These are phyloP conservation scores for Madurella fahalii DNA, from an alignment of 2,329 filamentous ascomycete genomes.

Conservation along the genomic window DNA sequence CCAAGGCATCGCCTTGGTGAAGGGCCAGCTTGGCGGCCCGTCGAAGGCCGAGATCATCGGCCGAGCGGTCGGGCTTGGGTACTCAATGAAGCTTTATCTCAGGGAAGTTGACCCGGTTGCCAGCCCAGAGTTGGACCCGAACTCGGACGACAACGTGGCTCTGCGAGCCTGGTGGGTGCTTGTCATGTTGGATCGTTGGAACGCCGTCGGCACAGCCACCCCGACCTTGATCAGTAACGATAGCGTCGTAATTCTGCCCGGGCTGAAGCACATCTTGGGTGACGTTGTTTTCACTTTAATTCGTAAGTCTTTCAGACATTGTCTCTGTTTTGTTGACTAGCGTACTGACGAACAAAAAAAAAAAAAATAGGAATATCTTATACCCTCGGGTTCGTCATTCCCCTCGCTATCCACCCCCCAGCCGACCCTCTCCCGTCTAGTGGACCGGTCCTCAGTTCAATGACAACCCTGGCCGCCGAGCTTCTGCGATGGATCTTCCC, in stretches of 20 bases:
- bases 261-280: slow-evolving; percentile 58
- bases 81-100: slow-evolving; percentile 58
- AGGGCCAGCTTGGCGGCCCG: slow-evolving; percentile 41
- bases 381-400: slow-evolving; percentile 45
- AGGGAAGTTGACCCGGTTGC: slow-evolving; percentile 35
- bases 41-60: slow-evolving; percentile 56
- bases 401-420: slow-evolving; percentile 41
- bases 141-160: slow-evolving; percentile 59
- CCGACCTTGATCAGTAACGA: slow-evolving; percentile 60
- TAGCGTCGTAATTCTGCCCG: slow-evolving; percentile 55
- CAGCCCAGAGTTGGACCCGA: slow-evolving; percentile 47
- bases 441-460: slow-evolving; percentile 42
- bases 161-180: slow-evolving; percentile 69
- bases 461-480: slow-evolving; percentile 57
- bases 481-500: slow-evolving; percentile 63
- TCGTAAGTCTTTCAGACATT: slow-evolving; percentile 47
- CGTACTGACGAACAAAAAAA: slow-evolving; percentile 12
- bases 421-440: slow-evolving; percentile 40
- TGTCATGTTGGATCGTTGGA: slow-evolving; percentile 68
- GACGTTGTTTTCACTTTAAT: slow-evolving; percentile 61
- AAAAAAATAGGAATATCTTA: slow-evolving; percentile 24
- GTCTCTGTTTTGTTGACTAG: not conserved
- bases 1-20: slow-evolving; percentile 41
- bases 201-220: slow-evolving; percentile 62
- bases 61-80: slow-evolving; percentile 61